phyloP scores from a whole-genome alignment of 108 stramenopile genomes.

The Cyclotella distinguenda region DNA sequence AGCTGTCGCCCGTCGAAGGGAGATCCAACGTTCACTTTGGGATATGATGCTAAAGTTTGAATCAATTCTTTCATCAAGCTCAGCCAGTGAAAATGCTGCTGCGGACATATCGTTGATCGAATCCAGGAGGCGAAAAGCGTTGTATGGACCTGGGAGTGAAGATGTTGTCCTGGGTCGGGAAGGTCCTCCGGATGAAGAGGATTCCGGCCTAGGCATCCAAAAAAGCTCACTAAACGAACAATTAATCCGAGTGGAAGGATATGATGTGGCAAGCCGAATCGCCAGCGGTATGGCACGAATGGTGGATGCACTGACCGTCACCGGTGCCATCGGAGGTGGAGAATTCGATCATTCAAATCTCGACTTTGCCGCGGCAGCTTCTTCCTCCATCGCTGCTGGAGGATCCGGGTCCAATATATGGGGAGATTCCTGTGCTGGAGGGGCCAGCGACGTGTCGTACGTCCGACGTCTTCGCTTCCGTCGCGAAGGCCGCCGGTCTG shows the following conservation, averaged over 20 bases:
- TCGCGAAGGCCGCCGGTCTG: constrained; percentile 41
- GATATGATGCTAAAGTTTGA: constrained; percentile 88
- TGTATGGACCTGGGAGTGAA: constrained; percentile 76
- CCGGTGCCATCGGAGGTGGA: constrained; percentile 75
- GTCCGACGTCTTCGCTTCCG: constrained; percentile 66
- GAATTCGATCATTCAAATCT: constrained; percentile 39
- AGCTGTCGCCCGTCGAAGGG: constrained; percentile 28
- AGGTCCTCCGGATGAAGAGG: constrained; percentile 44
- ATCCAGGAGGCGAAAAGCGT: constrained; percentile 66
- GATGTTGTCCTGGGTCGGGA: constrained; percentile 74
- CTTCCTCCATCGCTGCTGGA: constrained; percentile 37
- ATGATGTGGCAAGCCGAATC: constrained; percentile 74
- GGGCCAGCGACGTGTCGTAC: constrained; percentile 76
- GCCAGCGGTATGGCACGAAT: constrained; percentile 76
- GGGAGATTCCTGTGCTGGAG: constrained; percentile 63
- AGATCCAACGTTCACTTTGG: constrained; percentile 67
- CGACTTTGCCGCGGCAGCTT: constrained; percentile 41
- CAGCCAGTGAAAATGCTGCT: constrained; percentile 36
- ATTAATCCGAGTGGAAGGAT: constrained; percentile 75
- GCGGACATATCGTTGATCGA: constrained; percentile 64
- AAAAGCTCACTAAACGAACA: constrained; percentile 77
- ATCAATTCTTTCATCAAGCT: constrained; percentile 51
- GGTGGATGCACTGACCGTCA: constrained; percentile 74
- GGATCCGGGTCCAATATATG: constrained; percentile 36
- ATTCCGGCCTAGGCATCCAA: constrained; percentile 56